Percentiles rank a stretch among this genome's conserved stretches.
Evolutionary conservation across 805 yeast species (phyloP).

Genomic region (Starmerella roubikii): DNA sequence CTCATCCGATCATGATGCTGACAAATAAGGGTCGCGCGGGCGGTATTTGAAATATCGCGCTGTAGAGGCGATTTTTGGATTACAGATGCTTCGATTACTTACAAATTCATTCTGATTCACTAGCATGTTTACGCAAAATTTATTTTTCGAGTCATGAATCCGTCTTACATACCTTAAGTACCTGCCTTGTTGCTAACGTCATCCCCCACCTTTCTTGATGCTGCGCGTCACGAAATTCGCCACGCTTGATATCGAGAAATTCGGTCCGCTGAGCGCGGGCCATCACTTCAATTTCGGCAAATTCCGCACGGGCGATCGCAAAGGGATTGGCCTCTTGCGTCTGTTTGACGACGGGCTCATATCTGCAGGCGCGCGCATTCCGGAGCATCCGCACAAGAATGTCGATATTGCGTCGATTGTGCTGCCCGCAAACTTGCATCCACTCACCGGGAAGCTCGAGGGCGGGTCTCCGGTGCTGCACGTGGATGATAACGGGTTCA

Average conservation of each 20-base stretch:
- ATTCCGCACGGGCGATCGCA: conserved; percentile 2
- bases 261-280: conserved; percentile 1
- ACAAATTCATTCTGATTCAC: no score
- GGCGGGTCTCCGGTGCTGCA: conserved; percentile 6
- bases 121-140: no score
- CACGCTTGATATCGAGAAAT: not conserved
- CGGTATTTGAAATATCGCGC: no score
- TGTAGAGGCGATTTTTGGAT: no score
- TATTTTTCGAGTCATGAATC: no score
- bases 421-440: conserved; percentile 1
- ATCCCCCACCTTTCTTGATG: not conserved
- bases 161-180: no score
- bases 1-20: not conserved
- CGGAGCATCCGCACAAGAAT: conserved; percentile 7
- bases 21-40: no score
- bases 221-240: not conserved
- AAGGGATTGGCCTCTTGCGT: conserved; percentile 4
- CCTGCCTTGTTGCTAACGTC: no score
- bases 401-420: conserved; percentile 4
- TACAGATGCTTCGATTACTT: no score
- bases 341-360: conserved; percentile 7
- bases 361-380: not conserved
- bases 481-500: conserved; percentile 1
- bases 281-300: conserved; percentile 7
- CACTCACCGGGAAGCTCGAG: conserved; percentile 1